Evolutionary conservation across 148 eudicot species (phyloP), one percentile per base, ranked within the genome.

Genomic region (Silene conica): DNA sequence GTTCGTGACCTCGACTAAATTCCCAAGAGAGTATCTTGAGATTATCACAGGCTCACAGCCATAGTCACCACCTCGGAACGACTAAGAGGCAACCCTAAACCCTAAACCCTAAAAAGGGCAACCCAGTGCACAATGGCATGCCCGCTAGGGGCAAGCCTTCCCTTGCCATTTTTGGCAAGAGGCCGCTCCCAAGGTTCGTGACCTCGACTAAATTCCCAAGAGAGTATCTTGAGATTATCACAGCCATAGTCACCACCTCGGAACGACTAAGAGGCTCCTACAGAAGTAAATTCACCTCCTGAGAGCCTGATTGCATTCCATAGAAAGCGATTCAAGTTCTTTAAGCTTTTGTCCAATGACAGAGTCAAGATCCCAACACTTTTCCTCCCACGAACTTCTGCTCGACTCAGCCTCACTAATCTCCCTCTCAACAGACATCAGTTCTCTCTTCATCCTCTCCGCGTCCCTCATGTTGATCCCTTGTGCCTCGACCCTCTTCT

Each of bases 381-480:
- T 92, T 80, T 92, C 97, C 84, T 96, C 99, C 96, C 92, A 89
- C 0, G 80, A 81, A 75, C 69, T 92, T 75, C 92, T 82, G 9
- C 83, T 81, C 34, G 80, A 75, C 77, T 96, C 99, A 23, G 89
- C 82, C 61, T 90, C 94, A 75, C 74, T 88, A 56, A 92, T 90
- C 61, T 92, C 96, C 78, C 91, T 85, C 87, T 92, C 97, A 67
- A 89, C 86, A 18, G 89, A 87, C 82, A 76, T 82, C 77, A 92
- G 64, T 79, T 96, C 97, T 72, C 89, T 83, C 84, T 85, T 92
- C 97, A 96, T 96, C 86, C 97, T 89, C 82, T 90, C 99, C 5
- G 97, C 99, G 78, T 86, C 99, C 87, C 96, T 84, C n/a, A 82
- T 14, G 76, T 87, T 92, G 80, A 96, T 83, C 63, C 81, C 89